Evolutionary conservation across 2,329 filamentous ascomycete genomes (phyloP).

Genomic region (Pseudocercospora cruenta): DNA sequence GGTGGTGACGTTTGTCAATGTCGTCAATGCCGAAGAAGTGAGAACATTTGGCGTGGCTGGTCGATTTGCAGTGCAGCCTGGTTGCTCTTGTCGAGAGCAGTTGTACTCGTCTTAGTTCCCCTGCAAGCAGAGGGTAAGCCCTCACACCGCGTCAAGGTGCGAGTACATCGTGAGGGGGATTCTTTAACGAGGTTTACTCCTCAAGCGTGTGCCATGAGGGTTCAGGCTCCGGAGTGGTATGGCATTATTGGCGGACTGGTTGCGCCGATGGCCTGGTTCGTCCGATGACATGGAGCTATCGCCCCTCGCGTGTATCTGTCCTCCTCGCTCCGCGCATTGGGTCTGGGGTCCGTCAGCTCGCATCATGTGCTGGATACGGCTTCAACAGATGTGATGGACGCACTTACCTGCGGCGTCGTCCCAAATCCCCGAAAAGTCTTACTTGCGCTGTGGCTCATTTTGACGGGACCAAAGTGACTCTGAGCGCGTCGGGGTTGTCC

Average conservation of each 20-base stretch:
- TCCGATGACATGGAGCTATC: slow-evolving; percentile 51
- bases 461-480: slow-evolving; percentile 56
- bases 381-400: background rate
- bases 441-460: too few species aligned
- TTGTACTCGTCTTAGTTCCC: slow-evolving; percentile 5
- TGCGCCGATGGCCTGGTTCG: slow-evolving; percentile 50
- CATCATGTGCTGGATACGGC: background rate
- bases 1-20: background rate
- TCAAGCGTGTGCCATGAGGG: slow-evolving; percentile 32
- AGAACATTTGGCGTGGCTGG: background rate
- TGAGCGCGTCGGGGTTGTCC: slow-evolving; percentile 74
- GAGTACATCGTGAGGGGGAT: slow-evolving; percentile 7
- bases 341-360: background rate
- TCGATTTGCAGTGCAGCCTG: background rate
- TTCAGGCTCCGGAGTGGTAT: slow-evolving; percentile 69
- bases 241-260: slow-evolving; percentile 55
- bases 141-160: slow-evolving; percentile 9
- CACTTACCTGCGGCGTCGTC: background rate
- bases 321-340: slow-evolving; percentile 1
- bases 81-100: background rate
- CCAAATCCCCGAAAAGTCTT: too few species aligned
- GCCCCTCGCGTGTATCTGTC: slow-evolving; percentile 13
- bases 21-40: background rate
- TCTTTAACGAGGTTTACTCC: slow-evolving; percentile 15
- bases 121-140: slow-evolving; percentile 4